Evolutionary conservation across 2,329 filamentous ascomycete genomes (phyloP).

Genomic region (Pseudovirgaria hyperparasitica): DNA sequence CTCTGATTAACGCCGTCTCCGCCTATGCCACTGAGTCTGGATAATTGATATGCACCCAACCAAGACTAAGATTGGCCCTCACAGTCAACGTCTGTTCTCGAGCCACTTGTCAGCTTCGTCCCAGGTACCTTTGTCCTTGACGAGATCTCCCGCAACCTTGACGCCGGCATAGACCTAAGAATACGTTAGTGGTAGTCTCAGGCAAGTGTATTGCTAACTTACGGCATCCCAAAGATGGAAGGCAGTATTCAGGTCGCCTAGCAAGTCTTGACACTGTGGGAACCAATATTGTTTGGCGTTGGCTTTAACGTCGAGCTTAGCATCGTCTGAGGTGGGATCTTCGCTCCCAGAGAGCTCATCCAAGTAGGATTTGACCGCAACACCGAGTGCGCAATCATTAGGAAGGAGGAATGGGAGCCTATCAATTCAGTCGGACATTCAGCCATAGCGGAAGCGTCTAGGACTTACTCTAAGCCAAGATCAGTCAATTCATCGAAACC

Average conservation of each 20-base stretch:
- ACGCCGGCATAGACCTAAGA: slow-evolving; percentile 44
- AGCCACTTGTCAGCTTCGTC: slow-evolving; percentile 50
- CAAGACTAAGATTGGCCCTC: too few species aligned
- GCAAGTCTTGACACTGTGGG: slow-evolving; percentile 45
- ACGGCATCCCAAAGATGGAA: slow-evolving; percentile 55
- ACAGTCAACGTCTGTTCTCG: slow-evolving; percentile 4
- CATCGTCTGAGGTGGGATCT: slow-evolving; percentile 39
- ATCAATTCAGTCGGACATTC: slow-evolving; percentile 1
- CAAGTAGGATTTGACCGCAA: slow-evolving; percentile 68
- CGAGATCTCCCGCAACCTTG: slow-evolving; percentile 36
- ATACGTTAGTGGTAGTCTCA: background rate
- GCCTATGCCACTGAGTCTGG: too few species aligned
- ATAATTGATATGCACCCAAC: too few species aligned
- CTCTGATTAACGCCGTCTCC: too few species aligned
- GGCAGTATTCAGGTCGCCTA: slow-evolving; percentile 44
- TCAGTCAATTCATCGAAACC: slow-evolving; percentile 45
- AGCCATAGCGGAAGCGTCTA: slow-evolving; percentile 24
- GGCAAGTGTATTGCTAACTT: slow-evolving; percentile 17
- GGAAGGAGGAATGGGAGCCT: slow-evolving; percentile 54
- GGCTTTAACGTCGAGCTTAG: slow-evolving; percentile 36
- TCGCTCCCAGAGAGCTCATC: slow-evolving; percentile 52
- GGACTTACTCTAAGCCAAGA: slow-evolving; percentile 57
- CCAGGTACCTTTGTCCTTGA: slow-evolving; percentile 39
- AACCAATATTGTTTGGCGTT: slow-evolving; percentile 46
- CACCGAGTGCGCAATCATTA: slow-evolving; percentile 62